phyloP scores from a whole-genome alignment of 805 yeast species.

The Kodamaea nitidulidarum region DNA sequence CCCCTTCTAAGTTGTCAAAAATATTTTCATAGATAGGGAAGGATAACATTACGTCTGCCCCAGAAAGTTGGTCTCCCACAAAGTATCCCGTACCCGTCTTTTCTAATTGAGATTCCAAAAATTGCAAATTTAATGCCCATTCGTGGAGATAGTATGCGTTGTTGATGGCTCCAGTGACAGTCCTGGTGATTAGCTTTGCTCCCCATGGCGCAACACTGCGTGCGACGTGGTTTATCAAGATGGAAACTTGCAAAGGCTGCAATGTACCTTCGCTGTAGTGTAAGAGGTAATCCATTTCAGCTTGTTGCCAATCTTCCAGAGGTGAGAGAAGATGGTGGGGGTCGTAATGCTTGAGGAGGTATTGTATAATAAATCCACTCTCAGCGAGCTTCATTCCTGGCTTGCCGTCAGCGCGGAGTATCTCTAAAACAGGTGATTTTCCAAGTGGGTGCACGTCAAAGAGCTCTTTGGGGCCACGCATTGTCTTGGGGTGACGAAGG shows the following conservation, averaged over 20 bases:
- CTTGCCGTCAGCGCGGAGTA: constrained; percentile 25
- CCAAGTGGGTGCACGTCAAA: constrained; percentile 58
- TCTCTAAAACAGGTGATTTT: constrained; percentile 56
- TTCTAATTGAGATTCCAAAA: constrained; percentile 38
- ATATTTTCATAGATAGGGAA: constrained; percentile 42
- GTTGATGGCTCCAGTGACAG: constrained; percentile 44
- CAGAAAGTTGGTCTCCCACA: constrained; percentile 49
- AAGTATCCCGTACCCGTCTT: constrained; percentile 34
- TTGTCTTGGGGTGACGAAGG: constrained; percentile 43
- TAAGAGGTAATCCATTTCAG: constrained; percentile 48
- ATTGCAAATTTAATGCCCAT: constrained; percentile 34
- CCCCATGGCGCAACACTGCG: constrained; percentile 46
- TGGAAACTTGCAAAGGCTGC: constrained; percentile 42
- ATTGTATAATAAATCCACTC: constrained; percentile 38
- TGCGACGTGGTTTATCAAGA: constrained; percentile 38
- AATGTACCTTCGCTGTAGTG: constrained; percentile 63
- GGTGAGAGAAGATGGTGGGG: constrained; percentile 25
- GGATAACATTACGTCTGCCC: constrained; percentile 52
- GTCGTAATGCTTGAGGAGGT: constrained; percentile 34
- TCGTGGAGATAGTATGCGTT: constrained; percentile 49
- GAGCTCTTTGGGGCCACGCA: constrained; percentile 40
- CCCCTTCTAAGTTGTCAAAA: constrained; percentile 35
- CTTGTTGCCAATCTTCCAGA: constrained; percentile 18
- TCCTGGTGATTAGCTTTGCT: constrained; percentile 39
- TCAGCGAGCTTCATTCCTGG: constrained; percentile 33